Base-by-base conservation (phyloP, 805 yeast genomes). In the Saccharomycopsis javanensis region DNA sequence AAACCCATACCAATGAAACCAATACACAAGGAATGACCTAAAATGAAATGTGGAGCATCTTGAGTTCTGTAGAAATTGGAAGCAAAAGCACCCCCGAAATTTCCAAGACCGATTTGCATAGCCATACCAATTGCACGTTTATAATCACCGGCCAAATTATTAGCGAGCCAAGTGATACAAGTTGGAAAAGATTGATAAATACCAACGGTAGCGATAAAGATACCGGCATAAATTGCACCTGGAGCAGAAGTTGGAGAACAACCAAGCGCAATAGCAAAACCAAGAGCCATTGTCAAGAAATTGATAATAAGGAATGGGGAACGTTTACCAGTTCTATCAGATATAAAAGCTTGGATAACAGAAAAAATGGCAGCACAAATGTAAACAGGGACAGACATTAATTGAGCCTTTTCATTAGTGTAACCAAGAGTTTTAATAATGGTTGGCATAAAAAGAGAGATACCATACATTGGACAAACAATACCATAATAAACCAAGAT, bases 361-460 rank as follows among this genome's bases (percentile, higher is more conserved):
- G 71, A 67, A 31, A 67, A 63, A 3, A 69, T 57, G 4, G 72
- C 65, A 1, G 75, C 74, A 23, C 68, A 65, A 11, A 68, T 66
- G 61, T 75, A 76, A 30, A 74, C 67, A 7, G 80, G 80, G 20
- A 75, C 75, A 0, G 79, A 71, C 67, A 77, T 59, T 11, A 75
- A 68, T 63, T 77, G 79, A 0, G 79, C 72, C 18, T 63, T 65
- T 31, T 72, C 68, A 28, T 69, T 66, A 50, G 73, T 64, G 64
- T 75, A 76, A 1, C 80, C 80, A 67, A 77, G 67, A 55, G 68
- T 69, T 51, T 65, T 71, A 58, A 77, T 71, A 58, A 77, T 73
- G 3, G 79, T 70, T 8, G 80, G 80, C 33, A 77, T 62, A 57
- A 77, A 76, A 18, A 74, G 69, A 23, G 79, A 70, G 20, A 75